Evolutionary conservation across 345 rosid species (phyloP).

Genomic region (Mercurialis annua): DNA sequence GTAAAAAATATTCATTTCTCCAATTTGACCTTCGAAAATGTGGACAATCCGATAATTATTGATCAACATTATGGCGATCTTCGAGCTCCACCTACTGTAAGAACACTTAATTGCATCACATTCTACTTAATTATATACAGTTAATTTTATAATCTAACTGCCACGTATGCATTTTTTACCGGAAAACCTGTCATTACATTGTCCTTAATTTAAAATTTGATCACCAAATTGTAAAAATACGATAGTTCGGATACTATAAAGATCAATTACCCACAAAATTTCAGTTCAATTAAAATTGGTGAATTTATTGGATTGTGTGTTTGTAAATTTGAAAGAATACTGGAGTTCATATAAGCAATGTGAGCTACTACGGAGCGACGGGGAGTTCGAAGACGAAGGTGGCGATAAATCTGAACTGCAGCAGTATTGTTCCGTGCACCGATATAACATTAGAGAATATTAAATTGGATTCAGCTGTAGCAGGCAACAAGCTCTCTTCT

Average conservation of each 20-base stretch:
- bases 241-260: no score
- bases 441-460: constrained; percentile 19
- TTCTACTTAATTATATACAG: no score
- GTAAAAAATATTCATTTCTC: constrained; percentile 30
- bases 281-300: no score
- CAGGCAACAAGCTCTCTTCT: constrained; percentile 18
- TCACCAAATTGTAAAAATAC: no score
- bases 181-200: no score
- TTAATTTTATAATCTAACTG: no score
- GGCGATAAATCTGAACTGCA: constrained; percentile 40
- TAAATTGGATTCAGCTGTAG: constrained; percentile 7
- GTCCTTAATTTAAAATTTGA: no score
- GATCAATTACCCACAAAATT: no score
- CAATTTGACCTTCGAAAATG: constrained; percentile 17
- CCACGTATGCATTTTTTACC: no score
- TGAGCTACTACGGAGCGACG: constrained; percentile 14
- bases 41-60: constrained; percentile 29
- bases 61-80: constrained; percentile 32
- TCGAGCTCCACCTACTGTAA: not conserved
- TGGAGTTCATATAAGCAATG: constrained; percentile 37
- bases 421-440: constrained; percentile 28
- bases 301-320: no score
- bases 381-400: constrained; percentile 35
- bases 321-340: constrained; percentile 9
- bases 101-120: no score